Percentiles rank a stretch among this genome's conserved stretches.
Conservation (phyloP, 352 stramenopile species). For the Phytophthora rubi region DNA sequence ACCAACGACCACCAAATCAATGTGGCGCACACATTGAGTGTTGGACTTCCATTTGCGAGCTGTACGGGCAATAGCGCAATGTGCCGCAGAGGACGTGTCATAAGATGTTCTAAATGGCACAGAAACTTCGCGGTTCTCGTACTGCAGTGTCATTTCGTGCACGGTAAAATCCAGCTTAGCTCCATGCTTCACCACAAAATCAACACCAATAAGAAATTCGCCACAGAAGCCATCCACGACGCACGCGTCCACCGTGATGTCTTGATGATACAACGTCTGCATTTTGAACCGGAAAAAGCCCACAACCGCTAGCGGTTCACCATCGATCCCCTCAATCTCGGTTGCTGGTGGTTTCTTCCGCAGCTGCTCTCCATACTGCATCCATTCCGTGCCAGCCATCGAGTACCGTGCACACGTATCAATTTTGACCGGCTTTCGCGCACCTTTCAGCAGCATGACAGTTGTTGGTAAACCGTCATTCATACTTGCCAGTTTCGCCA, state of each 20-base stretch:
- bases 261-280: neutral
- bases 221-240: neutral
- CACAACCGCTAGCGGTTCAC: neutral
- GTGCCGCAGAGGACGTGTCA: neutral
- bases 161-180: neutral
- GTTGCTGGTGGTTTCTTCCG: neutral
- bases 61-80: neutral
- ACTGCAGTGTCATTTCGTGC: neutral
- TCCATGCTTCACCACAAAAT: neutral
- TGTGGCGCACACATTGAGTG: neutral
- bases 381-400: neutral
- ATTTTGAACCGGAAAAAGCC: neutral
- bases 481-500: neutral
- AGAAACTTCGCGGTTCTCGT: neutral
- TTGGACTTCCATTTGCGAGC: neutral
- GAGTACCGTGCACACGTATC: neutral
- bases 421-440: neutral
- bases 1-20: neutral
- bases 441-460: neutral
- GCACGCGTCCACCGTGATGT: neutral
- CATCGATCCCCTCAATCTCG: neutral
- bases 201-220: neutral
- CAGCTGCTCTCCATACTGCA: neutral
- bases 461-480: neutral
- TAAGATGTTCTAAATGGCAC: neutral